A percentile compares a stretch with the other conserved stretches of the same genome.
These are phyloP conservation scores for Clitopilus passeckerianus DNA, from an alignment of 768 basidiomycete genomes.

Conservation along the genomic window DNA sequence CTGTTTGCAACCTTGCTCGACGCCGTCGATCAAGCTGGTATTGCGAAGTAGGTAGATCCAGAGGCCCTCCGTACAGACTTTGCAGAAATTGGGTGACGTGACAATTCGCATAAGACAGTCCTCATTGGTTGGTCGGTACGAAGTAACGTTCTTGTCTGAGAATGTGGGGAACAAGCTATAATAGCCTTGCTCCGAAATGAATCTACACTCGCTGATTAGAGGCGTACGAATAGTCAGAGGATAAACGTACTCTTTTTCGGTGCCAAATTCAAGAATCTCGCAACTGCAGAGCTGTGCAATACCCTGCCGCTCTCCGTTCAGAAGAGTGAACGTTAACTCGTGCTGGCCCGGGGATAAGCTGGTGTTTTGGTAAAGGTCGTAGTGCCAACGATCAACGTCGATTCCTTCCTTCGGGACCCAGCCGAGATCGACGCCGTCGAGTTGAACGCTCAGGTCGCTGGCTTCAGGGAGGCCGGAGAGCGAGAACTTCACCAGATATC, in stretches of 20 bases:
- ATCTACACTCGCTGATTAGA: constrained; percentile 34
- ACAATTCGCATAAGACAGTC: constrained; percentile 80
- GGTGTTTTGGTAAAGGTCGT: constrained; percentile 45
- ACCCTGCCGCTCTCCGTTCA: constrained; percentile 41
- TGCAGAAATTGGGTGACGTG: constrained; percentile 68
- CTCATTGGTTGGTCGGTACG: constrained; percentile 79
- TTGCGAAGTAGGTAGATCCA: constrained; percentile 62
- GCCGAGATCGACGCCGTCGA: constrained; percentile 56
- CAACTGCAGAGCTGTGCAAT: constrained; percentile 72
- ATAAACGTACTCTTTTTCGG: constrained; percentile 47
- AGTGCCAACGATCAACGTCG: constrained; percentile 73
- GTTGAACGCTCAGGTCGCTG: constrained; percentile 47
- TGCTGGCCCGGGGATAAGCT: constrained; percentile 48
- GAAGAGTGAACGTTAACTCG: constrained; percentile 51
- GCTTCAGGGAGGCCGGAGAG: constrained; percentile 61
- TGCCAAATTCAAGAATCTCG: constrained; percentile 71
- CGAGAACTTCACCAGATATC: constrained; percentile 65
- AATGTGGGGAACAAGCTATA: constrained; percentile 77
- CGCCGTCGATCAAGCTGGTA: constrained; percentile 56
- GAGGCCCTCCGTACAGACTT: constrained; percentile 66
- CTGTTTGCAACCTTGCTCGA: constrained; percentile 34
- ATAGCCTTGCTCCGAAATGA: constrained; percentile 49
- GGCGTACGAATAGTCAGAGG: background rate
- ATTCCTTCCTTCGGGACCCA: constrained; percentile 57
- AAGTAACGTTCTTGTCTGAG: constrained; percentile 57